phyloP scores from a whole-genome alignment of 108 stramenopile species.

The Schizochytrium sp. region DNA sequence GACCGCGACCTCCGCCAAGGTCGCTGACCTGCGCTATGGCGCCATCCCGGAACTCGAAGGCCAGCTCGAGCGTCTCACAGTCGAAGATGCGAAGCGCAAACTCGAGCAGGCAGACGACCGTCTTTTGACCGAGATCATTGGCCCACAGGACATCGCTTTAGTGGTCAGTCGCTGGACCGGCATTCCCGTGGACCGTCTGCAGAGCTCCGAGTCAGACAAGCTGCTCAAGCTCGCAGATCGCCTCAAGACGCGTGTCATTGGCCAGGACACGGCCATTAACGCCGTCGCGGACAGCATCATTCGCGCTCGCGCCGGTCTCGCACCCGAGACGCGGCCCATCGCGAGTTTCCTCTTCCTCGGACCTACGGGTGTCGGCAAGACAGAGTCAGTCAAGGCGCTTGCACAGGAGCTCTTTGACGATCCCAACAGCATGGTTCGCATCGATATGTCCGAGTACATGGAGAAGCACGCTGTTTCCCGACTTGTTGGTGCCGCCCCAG shows the following conservation, averaged over 20 bases:
- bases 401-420: slow-evolving; percentile 75
- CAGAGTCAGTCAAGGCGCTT: slow-evolving; percentile 77
- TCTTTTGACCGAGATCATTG: slow-evolving; percentile 67
- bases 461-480: slow-evolving; percentile 80
- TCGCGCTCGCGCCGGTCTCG: slow-evolving; percentile 68
- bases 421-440: slow-evolving; percentile 76
- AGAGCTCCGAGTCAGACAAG: slow-evolving; percentile 73
- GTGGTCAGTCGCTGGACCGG: slow-evolving; percentile 87
- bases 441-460: slow-evolving; percentile 96
- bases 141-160: slow-evolving; percentile 83
- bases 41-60: slow-evolving; percentile 76
- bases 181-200: slow-evolving; percentile 72
- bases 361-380: slow-evolving; percentile 84
- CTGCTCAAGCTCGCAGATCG: slow-evolving; percentile 63
- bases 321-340: slow-evolving; percentile 66
- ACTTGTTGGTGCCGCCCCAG: slow-evolving; percentile 89
- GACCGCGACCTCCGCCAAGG: slow-evolving; percentile 74
- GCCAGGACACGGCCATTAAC: slow-evolving; percentile 69
- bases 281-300: slow-evolving; percentile 71
- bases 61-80: slow-evolving; percentile 42
- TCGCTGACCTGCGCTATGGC: slow-evolving; percentile 82
- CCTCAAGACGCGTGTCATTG: slow-evolving; percentile 67
- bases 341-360: slow-evolving; percentile 82
- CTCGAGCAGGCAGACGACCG: slow-evolving; percentile 42
- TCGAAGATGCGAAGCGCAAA: slow-evolving; percentile 62